A percentile compares a stretch with the other conserved stretches of the same genome.
phyloP scores from a whole-genome alignment of 1,284 basidiomycete species.

The Tranzscheliella williamsii region DNA sequence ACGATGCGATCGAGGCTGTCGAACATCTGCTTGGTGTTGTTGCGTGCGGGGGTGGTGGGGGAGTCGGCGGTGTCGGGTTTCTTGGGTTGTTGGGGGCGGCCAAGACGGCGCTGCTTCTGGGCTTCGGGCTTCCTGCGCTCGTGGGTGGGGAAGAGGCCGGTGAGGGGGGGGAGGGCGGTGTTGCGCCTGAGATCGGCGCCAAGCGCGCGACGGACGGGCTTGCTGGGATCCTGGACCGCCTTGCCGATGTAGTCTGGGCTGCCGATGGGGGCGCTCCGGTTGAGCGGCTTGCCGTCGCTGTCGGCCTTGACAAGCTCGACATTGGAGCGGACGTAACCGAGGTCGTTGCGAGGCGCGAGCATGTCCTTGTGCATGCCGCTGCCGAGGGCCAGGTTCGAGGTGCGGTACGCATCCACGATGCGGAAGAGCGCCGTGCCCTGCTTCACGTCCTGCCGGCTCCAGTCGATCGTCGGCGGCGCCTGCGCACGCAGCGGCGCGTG shows the following conservation, averaged over 20 bases:
- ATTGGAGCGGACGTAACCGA: conserved; percentile 31
- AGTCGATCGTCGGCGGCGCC: conserved; percentile 33
- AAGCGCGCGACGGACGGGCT: conserved; percentile 6
- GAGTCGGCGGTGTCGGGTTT: not conserved
- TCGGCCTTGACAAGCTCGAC: conserved; percentile 25
- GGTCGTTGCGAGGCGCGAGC: conserved; percentile 23
- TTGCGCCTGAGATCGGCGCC: not conserved
- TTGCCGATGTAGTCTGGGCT: conserved; percentile 18
- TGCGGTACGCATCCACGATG: conserved; percentile 32
- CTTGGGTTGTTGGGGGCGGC: conserved; percentile 3
- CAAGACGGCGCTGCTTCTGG: conserved; percentile 16
- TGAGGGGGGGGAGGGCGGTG: not conserved
- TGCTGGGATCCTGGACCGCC: conserved; percentile 18
- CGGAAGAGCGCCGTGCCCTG: conserved; percentile 33
- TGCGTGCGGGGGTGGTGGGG: not conserved
- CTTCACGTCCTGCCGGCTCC: conserved; percentile 23
- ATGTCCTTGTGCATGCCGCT: conserved; percentile 34
- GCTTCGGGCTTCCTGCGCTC: conserved; percentile 6
- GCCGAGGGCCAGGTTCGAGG: conserved; percentile 6
- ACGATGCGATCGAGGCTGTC: conserved; percentile 25
- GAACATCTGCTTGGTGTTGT: conserved; percentile 16
- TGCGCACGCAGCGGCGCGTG: conserved; percentile 22
- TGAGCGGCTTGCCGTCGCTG: conserved; percentile 4
- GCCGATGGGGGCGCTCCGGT: conserved; percentile 2
- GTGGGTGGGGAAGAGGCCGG: not conserved